phyloP scores from a whole-genome alignment of 2,329 filamentous ascomycete species.

The Paraconiothyrium sp. region DNA sequence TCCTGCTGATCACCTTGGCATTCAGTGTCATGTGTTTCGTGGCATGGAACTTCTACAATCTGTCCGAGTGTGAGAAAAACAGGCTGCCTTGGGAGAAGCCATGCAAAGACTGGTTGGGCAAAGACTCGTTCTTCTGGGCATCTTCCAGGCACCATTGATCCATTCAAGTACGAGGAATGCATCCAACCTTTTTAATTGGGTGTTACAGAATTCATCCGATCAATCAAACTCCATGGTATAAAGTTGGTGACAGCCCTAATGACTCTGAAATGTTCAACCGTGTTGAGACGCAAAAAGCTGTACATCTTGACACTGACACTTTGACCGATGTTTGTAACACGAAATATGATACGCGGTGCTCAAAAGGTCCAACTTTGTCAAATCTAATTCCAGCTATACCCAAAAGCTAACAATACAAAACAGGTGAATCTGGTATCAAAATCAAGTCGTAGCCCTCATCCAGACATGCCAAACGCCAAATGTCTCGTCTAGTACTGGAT shows the following conservation, averaged over 20 bases:
- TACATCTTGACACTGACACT: too few species aligned
- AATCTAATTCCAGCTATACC: not conserved
- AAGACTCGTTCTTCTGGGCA: constrained; percentile 16
- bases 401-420: constrained; percentile 2
- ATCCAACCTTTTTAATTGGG: not conserved
- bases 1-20: constrained; percentile 24
- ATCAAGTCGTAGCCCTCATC: constrained; percentile 4
- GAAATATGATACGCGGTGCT: not conserved
- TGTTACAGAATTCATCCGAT: too few species aligned
- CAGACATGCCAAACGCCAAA: not conserved
- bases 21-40: constrained; percentile 31
- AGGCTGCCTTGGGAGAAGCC: constrained; percentile 34
- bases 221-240: too few species aligned
- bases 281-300: too few species aligned
- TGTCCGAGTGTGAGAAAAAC: constrained; percentile 36
- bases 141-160: not conserved
- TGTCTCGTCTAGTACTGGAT: constrained; percentile 15
- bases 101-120: constrained; percentile 37
- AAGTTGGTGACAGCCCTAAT: too few species aligned
- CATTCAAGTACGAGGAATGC: not conserved
- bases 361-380: not conserved
- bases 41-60: constrained; percentile 37
- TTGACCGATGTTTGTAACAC: too few species aligned
- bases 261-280: too few species aligned
- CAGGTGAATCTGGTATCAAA: not conserved